Evolutionary conservation across 2,329 filamentous ascomycete genomes (phyloP), one percentile per base, ranked within the genome.

Genomic region (Beauveria asiatica): DNA sequence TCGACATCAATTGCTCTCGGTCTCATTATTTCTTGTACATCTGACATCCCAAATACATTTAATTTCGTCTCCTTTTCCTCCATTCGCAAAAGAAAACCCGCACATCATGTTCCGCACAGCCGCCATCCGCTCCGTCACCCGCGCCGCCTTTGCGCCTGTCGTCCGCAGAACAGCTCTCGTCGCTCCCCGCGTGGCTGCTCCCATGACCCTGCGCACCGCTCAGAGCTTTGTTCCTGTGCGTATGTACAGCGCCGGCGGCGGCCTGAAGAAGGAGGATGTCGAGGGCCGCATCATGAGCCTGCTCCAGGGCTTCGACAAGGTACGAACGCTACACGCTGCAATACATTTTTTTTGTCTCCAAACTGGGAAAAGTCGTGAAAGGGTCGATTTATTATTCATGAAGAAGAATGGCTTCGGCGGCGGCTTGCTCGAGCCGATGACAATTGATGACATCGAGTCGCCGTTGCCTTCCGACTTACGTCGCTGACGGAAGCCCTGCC

Each of bases 221-320:
- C 81, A 83, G 70, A 80, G 82, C 70, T 83, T 86, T 77, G 82
- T 87, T 73, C 82, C 84, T 68, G 81, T 89, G 71, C 83, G 94
- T 78, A 89, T 86, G 80, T 99, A 99, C 80, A 91, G 92, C 67
- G 89, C 93, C 58, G 86, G 83, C 62, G 84, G 87, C 65, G 86
- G 87, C 67, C 84, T 97, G 66, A 82, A 84, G 70, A 88, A 92
- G 81, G 81, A 86, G 61, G 91, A 96, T 80, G 89, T 96, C 61
- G 88, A 95, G 80, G 90, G 90, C 63, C 86, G 93, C 73, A 97
- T 97, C 82, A 83, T 96, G 75, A 89, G 91, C 76, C 81, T 99
- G 70, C 77, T 99, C 76, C 88, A 92, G 80, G 93, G 92, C 75
- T 99, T 97, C 75, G 94, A 99, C 81, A 99, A 99, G 89, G 74